Evolutionary conservation across 768 basidiomycete species (phyloP), one percentile per base, ranked within the genome.

Genomic region (Kwoniella sp.): DNA sequence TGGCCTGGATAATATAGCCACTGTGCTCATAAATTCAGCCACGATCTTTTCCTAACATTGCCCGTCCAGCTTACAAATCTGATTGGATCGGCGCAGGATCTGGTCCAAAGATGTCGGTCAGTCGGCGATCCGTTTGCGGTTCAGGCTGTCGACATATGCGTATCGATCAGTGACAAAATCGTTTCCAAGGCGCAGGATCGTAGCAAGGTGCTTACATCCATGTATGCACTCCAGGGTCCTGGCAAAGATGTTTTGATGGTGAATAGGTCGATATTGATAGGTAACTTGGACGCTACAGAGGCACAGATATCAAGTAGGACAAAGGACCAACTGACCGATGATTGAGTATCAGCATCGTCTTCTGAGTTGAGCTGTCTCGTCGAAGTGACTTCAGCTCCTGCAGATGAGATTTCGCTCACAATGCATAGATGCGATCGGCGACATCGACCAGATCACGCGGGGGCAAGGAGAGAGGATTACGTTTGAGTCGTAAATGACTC

Each of bases 401-500:
- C 33, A 25, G 24, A 37, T 46, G 56, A 46, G 37, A 44, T 44
- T 9, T 24, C 22, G 36, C 60, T 62, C 26, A 62, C 60, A 62
- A 62, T 4, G 60, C 46, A 21, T 62, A 55, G 55, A 62, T 55
- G 8, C 60, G 52, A 47, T 62, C 60, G 24, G 53, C 60, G 13
- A 55, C 10, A 3, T 62, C 60, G 37, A 62, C 26, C 4, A 8
- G 9, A 29, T 62, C 60, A 4, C n/a, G 2, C 4, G 60, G 60
- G 12, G 24, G 40, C 13, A n/a, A 6, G 10, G 7, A 25, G 13
- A 60, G 12, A 44, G 49, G 59, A 4, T 29, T 52, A 3, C 59
- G 59, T 10, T 29, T 5, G 4, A 30, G 22, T 8, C 48, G 30
- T n/a, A 60, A 27, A 9, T 22, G 40, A 9, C 21, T 13, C 5